These are phyloP conservation scores for Fusarium solani-melongenae DNA, from an alignment of 2,329 filamentous ascomycete species.

Conservation along the genomic window DNA sequence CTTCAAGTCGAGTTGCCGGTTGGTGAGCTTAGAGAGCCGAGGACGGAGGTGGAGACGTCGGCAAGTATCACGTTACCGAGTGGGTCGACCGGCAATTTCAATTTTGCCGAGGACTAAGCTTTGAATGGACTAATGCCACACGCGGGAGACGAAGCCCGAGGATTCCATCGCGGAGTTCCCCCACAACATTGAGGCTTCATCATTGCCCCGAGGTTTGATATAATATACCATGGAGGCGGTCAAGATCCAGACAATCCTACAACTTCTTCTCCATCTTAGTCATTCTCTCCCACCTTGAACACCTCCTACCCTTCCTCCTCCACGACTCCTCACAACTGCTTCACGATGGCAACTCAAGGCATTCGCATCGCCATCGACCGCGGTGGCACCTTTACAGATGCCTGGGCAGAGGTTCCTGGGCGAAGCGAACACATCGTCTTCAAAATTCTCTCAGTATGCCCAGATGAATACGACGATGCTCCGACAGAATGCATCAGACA, in stretches of 20 bases:
- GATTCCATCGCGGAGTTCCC: not conserved
- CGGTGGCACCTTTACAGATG: conserved; percentile 45
- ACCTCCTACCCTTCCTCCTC: too few relatives aligned
- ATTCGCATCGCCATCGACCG: conserved; percentile 45
- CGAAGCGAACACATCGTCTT: conserved; percentile 38
- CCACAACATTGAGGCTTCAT: not conserved
- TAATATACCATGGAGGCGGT: conserved; percentile 29
- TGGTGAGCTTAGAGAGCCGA: conserved; percentile 7
- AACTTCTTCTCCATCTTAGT: not conserved
- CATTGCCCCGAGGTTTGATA: conserved; percentile 13
- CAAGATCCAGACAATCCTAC: not conserved
- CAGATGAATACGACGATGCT: conserved; percentile 77
- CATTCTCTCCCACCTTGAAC: not conserved
- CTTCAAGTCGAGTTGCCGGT: conserved; percentile 4
- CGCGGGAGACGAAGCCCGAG: not conserved
- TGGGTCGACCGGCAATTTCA: not conserved
- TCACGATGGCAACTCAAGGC: conserved; percentile 36
- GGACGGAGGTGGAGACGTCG: conserved; percentile 19
- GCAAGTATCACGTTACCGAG: conserved; percentile 20
- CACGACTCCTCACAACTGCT: not conserved
- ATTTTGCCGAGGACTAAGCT: conserved; percentile 28
- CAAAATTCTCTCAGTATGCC: conserved; percentile 64
- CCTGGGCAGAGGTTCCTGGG: conserved; percentile 37
- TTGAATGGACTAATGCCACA: not conserved
- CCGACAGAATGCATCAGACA: conserved; percentile 77